These are phyloP conservation scores for Tuber magnatum DNA, from an alignment of 495 filamentous ascomycete genomes.

Conservation along the genomic window DNA sequence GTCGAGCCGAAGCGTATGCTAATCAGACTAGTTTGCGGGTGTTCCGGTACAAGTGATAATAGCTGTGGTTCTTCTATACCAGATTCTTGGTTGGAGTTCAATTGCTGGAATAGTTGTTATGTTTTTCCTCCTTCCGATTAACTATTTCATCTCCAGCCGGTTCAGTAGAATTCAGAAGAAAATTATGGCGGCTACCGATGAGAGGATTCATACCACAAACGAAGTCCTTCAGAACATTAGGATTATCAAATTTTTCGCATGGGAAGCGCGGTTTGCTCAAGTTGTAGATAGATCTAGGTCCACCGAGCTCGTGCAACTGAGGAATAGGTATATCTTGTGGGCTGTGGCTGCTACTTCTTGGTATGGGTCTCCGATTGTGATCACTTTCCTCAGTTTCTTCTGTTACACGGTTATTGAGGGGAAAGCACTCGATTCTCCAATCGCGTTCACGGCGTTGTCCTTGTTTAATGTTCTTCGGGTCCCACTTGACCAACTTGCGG, in stretches of 20 bases:
- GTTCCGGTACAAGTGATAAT: conserved; percentile 77
- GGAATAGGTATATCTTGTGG: conserved; percentile 83
- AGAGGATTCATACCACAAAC: conserved; percentile 92
- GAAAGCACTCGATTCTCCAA: conserved; percentile 80
- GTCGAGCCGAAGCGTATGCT: background rate
- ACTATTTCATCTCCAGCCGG: conserved; percentile 72
- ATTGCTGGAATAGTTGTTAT: conserved; percentile 92
- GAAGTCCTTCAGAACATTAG: conserved; percentile 96
- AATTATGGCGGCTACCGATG: conserved; percentile 91
- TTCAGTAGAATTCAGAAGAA: conserved; percentile 79
- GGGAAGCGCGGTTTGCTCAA: conserved; percentile 85
- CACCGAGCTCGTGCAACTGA: conserved; percentile 68
- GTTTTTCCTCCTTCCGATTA: conserved; percentile 78
- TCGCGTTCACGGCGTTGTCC: conserved; percentile 94
- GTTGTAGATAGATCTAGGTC: conserved; percentile 81
- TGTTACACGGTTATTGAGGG: conserved; percentile 86
- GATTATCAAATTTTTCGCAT: conserved; percentile 99
- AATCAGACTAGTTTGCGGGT: conserved; percentile 48
- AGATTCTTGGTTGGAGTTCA: conserved; percentile 83
- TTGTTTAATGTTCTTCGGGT: conserved; percentile 93
- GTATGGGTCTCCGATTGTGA: conserved; percentile 92
- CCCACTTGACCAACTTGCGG: conserved; percentile 90
- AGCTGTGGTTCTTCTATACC: conserved; percentile 69
- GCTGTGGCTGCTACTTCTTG: conserved; percentile 84
- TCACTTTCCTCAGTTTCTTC: conserved; percentile 92